Evolutionary conservation across 176 grass and related monocot genomes (phyloP), one percentile per base, ranked within the genome.

Genomic region (Phoenix roebelenii): DNA sequence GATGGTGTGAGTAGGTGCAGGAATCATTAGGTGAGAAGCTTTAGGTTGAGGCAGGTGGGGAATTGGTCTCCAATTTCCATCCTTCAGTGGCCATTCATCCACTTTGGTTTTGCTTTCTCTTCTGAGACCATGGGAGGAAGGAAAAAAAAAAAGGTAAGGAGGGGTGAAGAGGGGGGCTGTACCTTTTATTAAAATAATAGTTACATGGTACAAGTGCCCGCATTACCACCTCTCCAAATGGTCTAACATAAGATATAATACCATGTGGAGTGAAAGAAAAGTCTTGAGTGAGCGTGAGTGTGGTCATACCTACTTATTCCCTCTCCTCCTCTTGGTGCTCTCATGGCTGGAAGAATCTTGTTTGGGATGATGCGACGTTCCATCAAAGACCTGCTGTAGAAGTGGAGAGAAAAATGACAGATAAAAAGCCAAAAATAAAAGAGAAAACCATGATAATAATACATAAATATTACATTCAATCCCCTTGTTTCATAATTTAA

Each of bases 11-110:
- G 48, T 65, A 19, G 48, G 5, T 65, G 63, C 63, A 52, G 49
- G 63, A 52, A 65, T 52, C 63, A 65, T 65, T 65, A 65, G 63
- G 63, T 65, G 20, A 25, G 19, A 28, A 50, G 16, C 63, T 52
- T 65, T 65, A 51, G 49, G 49, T 49, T 18, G 22, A 65, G 49
- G 44, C 49, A 52, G 63, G 49, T 65, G 63, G 35, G 63, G 35
- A 65, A 65, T 44, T 65, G 44, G 32, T 52, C 51, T 51, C 49
- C 63, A 18, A 17, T 12, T 12, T 16, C 22, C 49, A 51, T 51
- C 18, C 7, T 5, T 23, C 39, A 16, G 15, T 16, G 16, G 49
- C 5, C 5, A 65, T 64, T 7, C 61, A 2, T 61, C 58, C 16
- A 19, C 58, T 18, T 10, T 39, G 16, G 16, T 35, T 61, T 61